Conservation (phyloP, 2,329 filamentous ascomycete genomes). For the Camillea tinctor region DNA sequence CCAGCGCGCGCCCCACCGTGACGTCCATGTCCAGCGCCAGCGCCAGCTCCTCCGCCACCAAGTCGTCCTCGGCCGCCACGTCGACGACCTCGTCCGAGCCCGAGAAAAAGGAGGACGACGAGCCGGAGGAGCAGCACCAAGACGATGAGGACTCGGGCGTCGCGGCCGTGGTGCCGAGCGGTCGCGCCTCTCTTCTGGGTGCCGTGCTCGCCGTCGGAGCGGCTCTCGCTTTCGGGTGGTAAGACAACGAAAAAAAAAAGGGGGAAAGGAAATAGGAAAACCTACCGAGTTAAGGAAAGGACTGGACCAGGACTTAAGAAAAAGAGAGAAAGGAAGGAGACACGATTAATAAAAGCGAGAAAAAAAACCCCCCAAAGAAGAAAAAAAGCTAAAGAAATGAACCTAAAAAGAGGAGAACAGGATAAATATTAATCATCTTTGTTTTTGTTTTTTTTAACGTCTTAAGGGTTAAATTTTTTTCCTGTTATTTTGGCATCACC, state of each 20-base stretch:
- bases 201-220: constrained; percentile 27
- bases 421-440: no score
- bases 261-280: neutral
- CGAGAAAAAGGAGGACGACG: constrained; percentile 1
- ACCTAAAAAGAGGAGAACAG: no score
- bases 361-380: no score
- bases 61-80: neutral
- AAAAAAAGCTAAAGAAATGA: no score
- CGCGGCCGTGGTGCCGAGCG: constrained; percentile 1
- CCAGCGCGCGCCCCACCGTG: no score
- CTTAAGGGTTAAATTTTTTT: no score
- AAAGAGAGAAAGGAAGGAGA: neutral
- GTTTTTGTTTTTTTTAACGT: no score
- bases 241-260: constrained; percentile 1
- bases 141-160: constrained; percentile 10
- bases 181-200: constrained; percentile 23
- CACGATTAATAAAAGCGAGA: no score
- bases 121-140: neutral
- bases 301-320: neutral
- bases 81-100: neutral
- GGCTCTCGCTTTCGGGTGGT: constrained; percentile 25
- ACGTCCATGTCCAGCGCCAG: neutral
- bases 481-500: no score
- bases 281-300: no score
- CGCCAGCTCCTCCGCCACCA: neutral